Percentiles rank a stretch among this genome's conserved stretches.
phyloP scores from a whole-genome alignment of 257 asterid species.

The Solanum peruvianum region DNA sequence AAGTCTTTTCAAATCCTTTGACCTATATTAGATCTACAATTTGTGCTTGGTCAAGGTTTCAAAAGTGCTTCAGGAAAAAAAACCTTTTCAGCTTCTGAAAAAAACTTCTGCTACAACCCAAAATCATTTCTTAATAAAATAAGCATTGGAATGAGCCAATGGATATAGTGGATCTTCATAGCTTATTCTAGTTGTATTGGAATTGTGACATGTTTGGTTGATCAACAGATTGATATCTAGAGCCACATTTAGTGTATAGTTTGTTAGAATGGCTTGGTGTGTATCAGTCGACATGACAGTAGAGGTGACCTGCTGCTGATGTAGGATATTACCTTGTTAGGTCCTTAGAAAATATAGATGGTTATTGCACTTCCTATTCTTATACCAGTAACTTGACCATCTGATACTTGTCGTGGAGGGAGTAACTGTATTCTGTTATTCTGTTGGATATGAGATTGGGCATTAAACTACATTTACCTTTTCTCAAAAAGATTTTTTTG shows the following conservation, averaged over 20 bases:
- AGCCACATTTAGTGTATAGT: not conserved
- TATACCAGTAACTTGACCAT: not conserved
- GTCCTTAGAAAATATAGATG: not conserved
- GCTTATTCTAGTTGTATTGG: not conserved
- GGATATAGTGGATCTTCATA: not conserved
- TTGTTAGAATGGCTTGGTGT: not conserved
- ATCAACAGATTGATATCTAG: not conserved
- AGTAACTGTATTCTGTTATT: not conserved
- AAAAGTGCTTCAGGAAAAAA: not conserved
- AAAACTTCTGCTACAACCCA: not conserved
- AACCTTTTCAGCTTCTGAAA: not conserved
- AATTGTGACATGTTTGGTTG: not conserved
- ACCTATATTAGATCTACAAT: not conserved
- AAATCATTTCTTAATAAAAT: not conserved
- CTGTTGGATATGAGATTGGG: not conserved
- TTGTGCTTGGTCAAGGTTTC: not conserved
- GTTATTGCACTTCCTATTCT: not conserved
- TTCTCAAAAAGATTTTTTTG: not conserved
- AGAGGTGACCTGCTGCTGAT: not conserved
- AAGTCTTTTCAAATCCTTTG: not conserved
- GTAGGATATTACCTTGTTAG: not conserved
- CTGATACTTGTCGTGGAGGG: not conserved
- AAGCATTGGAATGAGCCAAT: not conserved
- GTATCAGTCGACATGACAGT: not conserved
- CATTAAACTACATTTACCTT: not conserved